These are phyloP conservation scores for Amanita thiersii DNA, from an alignment of 768 basidiomycete species.

Conservation along the genomic window DNA sequence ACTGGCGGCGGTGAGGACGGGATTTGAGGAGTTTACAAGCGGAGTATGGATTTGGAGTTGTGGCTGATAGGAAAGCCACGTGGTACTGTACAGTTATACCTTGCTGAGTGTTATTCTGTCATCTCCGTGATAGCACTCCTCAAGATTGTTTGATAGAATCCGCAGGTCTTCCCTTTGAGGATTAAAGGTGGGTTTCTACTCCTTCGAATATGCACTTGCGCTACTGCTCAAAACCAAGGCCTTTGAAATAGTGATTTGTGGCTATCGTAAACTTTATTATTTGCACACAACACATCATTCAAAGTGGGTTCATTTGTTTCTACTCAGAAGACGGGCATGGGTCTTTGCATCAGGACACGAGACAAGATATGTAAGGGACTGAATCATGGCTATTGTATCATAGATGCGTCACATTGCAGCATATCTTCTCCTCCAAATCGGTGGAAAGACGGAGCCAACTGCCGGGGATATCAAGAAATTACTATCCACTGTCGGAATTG, in stretches of 20 bases:
- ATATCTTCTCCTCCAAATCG: constrained; percentile 93
- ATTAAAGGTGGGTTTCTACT: constrained; percentile 60
- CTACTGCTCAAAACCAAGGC: neutral
- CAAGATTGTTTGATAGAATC: constrained; percentile 72
- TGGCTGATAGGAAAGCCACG: constrained; percentile 34
- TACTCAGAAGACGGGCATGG: too few relatives aligned
- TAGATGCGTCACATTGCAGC: constrained; percentile 93
- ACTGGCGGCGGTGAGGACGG: constrained; percentile 31
- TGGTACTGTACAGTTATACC: constrained; percentile 57
- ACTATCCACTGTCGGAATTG: constrained; percentile 79
- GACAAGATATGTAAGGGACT: too few relatives aligned
- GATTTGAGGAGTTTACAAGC: constrained; percentile 18
- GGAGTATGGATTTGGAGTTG: constrained; percentile 24
- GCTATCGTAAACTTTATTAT: constrained; percentile 53
- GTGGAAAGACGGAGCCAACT: constrained; percentile 84
- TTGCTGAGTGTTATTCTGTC: constrained; percentile 11
- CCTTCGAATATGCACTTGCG: neutral
- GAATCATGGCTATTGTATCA: constrained; percentile 4
- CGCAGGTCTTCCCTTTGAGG: constrained; percentile 89
- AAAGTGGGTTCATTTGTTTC: constrained; percentile 31
- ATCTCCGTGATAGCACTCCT: constrained; percentile 18
- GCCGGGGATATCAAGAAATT: constrained; percentile 85
- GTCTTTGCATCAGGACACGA: too few relatives aligned
- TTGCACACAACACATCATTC: constrained; percentile 20
- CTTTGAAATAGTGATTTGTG: constrained; percentile 74